Percentiles rank a stretch among this genome's conserved stretches.
Evolutionary conservation across 2,329 filamentous ascomycete genomes (phyloP).

Genomic region (Fusarium azukiicola): DNA sequence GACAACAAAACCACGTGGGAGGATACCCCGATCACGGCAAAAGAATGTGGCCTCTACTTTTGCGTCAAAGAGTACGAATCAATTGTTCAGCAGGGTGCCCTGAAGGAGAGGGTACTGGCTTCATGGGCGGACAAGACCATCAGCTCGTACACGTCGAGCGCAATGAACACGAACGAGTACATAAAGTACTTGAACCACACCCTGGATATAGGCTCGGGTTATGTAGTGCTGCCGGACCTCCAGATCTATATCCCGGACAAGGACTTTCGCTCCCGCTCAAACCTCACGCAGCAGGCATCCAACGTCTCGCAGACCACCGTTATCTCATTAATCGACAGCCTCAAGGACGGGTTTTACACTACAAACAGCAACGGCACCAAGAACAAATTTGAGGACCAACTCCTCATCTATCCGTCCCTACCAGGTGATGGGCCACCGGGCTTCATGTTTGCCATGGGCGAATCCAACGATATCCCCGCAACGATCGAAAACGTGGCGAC

Average conservation of each 20-base stretch:
- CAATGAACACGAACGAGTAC: not conserved
- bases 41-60: constrained; percentile 35
- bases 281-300: not conserved
- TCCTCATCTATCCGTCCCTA: constrained; percentile 17
- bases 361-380: rapidly evolving
- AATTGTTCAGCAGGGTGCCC: constrained; percentile 7
- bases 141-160: not conserved
- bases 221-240: not conserved
- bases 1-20: constrained; percentile 30
- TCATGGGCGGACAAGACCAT: constrained; percentile 16
- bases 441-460: constrained; percentile 19
- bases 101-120: constrained; percentile 5
- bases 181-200: constrained; percentile 23
- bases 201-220: not conserved
- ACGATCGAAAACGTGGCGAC: constrained; percentile 23
- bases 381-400: not conserved
- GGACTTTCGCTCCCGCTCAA: not conserved
- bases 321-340: not conserved
- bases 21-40: not conserved
- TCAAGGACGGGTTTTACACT: constrained; percentile 19
- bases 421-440: not conserved
- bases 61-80: constrained; percentile 34
- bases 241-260: constrained; percentile 31
- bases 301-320: constrained; percentile 31
- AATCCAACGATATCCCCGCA: not conserved